phyloP scores from a whole-genome alignment of 768 basidiomycete genomes.

The Xerocomus spinulosus region DNA sequence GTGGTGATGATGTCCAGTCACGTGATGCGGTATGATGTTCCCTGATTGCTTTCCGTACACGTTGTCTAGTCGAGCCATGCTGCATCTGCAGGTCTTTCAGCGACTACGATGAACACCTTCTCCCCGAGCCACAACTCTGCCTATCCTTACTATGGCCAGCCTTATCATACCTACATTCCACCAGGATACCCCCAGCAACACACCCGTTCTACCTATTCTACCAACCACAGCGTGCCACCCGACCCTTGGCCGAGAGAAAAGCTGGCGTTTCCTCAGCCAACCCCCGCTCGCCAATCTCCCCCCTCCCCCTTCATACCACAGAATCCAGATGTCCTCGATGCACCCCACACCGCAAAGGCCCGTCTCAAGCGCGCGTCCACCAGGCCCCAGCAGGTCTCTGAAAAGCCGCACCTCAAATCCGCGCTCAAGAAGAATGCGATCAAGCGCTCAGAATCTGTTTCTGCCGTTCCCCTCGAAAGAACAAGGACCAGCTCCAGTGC shows the following conservation, averaged over 20 bases:
- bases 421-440: conserved; percentile 49
- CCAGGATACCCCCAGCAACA: conserved; percentile 26
- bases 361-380: conserved; percentile 35
- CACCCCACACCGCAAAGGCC: conserved; percentile 25
- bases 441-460: conserved; percentile 24
- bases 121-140: conserved; percentile 36
- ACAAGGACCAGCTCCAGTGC: conserved; percentile 41
- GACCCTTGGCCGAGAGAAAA: conserved; percentile 35
- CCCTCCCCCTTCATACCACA: conserved; percentile 23
- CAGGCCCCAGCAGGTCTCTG: conserved; percentile 20
- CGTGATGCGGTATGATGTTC: conserved; percentile 7
- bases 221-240: conserved; percentile 25
- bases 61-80: conserved; percentile 16
- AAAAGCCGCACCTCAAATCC: conserved; percentile 46
- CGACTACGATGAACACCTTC: conserved; percentile 27
- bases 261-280: conserved; percentile 26
- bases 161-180: conserved; percentile 36
- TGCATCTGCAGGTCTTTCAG: conserved; percentile 3
- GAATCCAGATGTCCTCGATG: conserved; percentile 17
- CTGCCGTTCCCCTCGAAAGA: conserved; percentile 30
- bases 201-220: conserved; percentile 16
- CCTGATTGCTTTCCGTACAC: not conserved
- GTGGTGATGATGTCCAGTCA: conserved; percentile 1
- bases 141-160: conserved; percentile 46
- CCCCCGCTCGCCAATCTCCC: conserved; percentile 15